Base-by-base conservation (phyloP, 2,329 filamentous ascomycete genomes). In the Hymenotorrendiella dingleyae region DNA sequence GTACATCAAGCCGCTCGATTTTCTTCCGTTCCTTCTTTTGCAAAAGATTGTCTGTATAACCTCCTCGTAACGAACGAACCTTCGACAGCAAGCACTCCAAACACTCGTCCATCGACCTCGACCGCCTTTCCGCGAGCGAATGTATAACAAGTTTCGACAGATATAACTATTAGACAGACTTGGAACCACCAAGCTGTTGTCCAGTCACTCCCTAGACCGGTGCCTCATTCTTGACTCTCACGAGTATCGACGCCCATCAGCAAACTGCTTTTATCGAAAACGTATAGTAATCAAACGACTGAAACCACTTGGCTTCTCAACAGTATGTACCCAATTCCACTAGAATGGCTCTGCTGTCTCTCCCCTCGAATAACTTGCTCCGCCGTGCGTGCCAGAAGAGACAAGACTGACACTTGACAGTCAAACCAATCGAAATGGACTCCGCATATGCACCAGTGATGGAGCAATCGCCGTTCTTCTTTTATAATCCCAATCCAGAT, bases 401-500 rank as follows among this genome's bases (percentile, higher is more conserved):
- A n/a, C 42, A 40, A 45, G 39, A 54, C 57, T 59, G 46, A 59
- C 54, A 43, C 38, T 42, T 23, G 28, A 17, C 47, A 57, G 47
- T 52, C 43, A 32, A 32, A 19, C 17, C 32, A 45, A 30, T 38
- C 39, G 37, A 41, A 36, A 63, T 63, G 61, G 60, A 63, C 46
- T 55, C 55, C 21, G 52, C 56, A 46, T 59, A 59, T 44, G 30
- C 46, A 35, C 78, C 75, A 65, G 64, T 74, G 58, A 78, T 86
- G 73, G 80, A 75, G 48, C 83, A 86, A 67, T 78, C 82, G 53
- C 72, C 85, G 46, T 94, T 89, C 73, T 90, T 86, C 76, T 93
- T 90, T 74, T 94, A 91, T 72, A 83, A 80, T 59, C 80, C 84
- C 53, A 86, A 93, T 56, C 72, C 79, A 50, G 84, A 89, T 62